Evolutionary conservation across 345 rosid species (phyloP).

Genomic region (Populus deltoides): DNA sequence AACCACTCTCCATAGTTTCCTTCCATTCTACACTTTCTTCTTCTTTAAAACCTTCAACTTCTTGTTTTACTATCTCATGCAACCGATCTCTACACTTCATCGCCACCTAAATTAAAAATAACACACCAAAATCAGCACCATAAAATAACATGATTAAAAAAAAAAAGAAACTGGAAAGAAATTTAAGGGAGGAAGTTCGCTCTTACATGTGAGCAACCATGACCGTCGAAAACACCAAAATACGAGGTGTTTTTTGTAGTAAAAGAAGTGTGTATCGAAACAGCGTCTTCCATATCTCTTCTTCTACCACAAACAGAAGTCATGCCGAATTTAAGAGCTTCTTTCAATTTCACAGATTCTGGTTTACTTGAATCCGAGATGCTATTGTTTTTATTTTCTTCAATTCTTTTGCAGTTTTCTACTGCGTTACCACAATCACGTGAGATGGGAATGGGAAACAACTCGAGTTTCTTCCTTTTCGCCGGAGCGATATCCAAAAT

Average conservation of each 20-base stretch:
- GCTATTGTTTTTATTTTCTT: background rate
- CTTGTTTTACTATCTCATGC: slow-evolving; percentile 54
- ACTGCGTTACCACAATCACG: slow-evolving; percentile 22
- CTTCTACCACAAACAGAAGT: slow-evolving; percentile 92
- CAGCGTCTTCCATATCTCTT: slow-evolving; percentile 95
- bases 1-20: slow-evolving; percentile 54
- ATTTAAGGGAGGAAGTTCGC: too few species aligned
- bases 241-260: slow-evolving; percentile 23
- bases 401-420: slow-evolving; percentile 7
- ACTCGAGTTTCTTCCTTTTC: slow-evolving; percentile 49
- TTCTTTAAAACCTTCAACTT: slow-evolving; percentile 22
- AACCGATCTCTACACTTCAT: slow-evolving; percentile 56
- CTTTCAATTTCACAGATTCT: slow-evolving; percentile 1
- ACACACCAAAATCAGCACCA: background rate
- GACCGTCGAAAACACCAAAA: slow-evolving; percentile 90
- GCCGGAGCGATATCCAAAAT: slow-evolving; percentile 10
- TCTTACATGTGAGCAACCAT: slow-evolving; percentile 95
- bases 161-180: too few species aligned
- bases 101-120: slow-evolving; percentile 45
- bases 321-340: slow-evolving; percentile 54
- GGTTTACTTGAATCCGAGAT: background rate
- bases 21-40: slow-evolving; percentile 47
- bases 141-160: background rate
- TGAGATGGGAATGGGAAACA: background rate
- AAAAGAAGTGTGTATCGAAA: slow-evolving; percentile 52